Conservation (phyloP, 2,329 filamentous ascomycete species). For the Cytospora schulzeri region DNA sequence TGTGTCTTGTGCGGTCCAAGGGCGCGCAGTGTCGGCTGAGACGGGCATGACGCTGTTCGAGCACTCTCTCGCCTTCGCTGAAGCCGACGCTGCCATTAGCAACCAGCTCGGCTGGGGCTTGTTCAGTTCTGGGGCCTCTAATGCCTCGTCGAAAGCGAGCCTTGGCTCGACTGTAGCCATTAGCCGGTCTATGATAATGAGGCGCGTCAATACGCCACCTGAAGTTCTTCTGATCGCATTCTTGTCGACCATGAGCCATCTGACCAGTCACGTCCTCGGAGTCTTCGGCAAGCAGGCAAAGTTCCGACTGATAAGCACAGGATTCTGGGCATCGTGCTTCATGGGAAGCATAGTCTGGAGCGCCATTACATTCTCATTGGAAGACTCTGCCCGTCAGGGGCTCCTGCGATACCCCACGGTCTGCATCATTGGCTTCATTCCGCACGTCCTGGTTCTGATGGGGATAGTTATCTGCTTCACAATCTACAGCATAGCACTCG, state of each 20-base stretch:
- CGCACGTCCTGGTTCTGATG: conserved; percentile 81
- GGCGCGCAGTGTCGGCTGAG: conserved; percentile 76
- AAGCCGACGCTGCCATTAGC: conserved; percentile 86
- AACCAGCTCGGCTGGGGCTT: conserved; percentile 74
- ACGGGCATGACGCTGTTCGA: conserved; percentile 97
- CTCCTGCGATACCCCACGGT: conserved; percentile 89
- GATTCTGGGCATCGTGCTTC: conserved; percentile 86
- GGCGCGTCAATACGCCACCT: conserved; percentile 82
- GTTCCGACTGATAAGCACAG: conserved; percentile 83
- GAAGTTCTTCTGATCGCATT: conserved; percentile 86
- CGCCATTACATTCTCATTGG: conserved; percentile 62
- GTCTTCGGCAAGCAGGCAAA: conserved; percentile 77
- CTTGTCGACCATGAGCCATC: conserved; percentile 85
- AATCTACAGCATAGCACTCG: conserved; percentile 78
- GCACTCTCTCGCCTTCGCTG: conserved; percentile 92
- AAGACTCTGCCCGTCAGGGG: conserved; percentile 63
- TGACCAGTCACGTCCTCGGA: conserved; percentile 81
- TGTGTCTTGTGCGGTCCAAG: conserved; percentile 83
- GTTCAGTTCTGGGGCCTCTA: conserved; percentile 51
- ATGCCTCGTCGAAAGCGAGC: conserved; percentile 45
- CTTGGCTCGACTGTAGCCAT: conserved; percentile 49
- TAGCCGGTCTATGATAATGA: conserved; percentile 69
- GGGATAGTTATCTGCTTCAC: conserved; percentile 75
- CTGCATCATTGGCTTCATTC: conserved; percentile 92
- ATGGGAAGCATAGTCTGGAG: conserved; percentile 85